These are phyloP conservation scores for Eucalyptus viminalis DNA, from an alignment of 345 rosid genomes.

Conservation along the genomic window DNA sequence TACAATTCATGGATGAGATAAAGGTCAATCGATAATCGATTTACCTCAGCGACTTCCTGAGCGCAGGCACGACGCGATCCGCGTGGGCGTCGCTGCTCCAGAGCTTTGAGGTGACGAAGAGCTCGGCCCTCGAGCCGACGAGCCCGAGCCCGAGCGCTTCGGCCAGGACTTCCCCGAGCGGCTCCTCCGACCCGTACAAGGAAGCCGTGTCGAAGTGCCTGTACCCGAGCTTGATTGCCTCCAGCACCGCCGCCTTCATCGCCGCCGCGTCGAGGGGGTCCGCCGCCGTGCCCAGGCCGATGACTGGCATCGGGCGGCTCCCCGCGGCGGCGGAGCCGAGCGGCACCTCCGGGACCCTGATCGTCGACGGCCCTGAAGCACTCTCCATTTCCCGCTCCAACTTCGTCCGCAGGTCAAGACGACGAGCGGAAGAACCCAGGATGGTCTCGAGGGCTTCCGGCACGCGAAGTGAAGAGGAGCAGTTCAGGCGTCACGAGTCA, in stretches of 20 bases:
- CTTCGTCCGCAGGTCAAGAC: neutral
- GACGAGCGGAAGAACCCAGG: neutral
- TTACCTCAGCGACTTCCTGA: constrained; percentile 28
- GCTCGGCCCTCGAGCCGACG: constrained; percentile 30
- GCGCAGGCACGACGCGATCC: constrained; percentile 28
- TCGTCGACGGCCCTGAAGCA: neutral
- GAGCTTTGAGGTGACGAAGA: constrained; percentile 49
- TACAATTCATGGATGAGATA: neutral
- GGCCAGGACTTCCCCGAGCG: constrained; percentile 25
- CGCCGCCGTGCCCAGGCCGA: constrained; percentile 23
- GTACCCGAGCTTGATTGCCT: constrained; percentile 30
- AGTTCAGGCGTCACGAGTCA: neutral
- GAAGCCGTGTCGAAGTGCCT: constrained; percentile 36
- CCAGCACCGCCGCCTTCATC: constrained; percentile 11
- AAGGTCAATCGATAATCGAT: neutral
- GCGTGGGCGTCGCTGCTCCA: constrained; percentile 46
- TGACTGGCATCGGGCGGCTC: constrained; percentile 3
- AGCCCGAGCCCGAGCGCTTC: constrained; percentile 30
- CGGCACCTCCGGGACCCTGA: constrained; percentile 6
- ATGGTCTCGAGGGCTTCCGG: neutral
- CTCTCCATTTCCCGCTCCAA: neutral
- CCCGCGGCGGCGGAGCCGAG: neutral
- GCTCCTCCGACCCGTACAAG: constrained; percentile 18
- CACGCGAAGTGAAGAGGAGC: neutral
- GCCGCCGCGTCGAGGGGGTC: neutral